phyloP scores from a whole-genome alignment of 176 grass and related monocot genomes.

The Zea luxurians region DNA sequence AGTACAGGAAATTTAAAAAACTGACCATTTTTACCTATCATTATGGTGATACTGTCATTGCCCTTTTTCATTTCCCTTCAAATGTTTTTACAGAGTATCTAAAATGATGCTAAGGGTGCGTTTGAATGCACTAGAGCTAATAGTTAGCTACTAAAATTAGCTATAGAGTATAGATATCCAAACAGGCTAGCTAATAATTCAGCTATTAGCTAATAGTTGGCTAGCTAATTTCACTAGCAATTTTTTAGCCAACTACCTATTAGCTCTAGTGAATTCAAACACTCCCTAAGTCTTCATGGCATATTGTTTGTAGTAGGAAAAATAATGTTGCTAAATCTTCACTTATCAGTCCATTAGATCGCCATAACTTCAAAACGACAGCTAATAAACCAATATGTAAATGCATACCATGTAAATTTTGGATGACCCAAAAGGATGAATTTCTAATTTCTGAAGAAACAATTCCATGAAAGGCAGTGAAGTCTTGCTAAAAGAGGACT shows the following conservation, averaged over 20 bases:
- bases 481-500: too few species aligned
- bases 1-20: not conserved
- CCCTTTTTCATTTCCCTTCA: not conserved
- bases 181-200: too few species aligned
- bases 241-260: too few species aligned
- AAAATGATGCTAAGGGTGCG: not conserved
- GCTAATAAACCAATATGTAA: too few species aligned
- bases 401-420: too few species aligned
- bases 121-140: too few species aligned
- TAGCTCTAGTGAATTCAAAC: too few species aligned
- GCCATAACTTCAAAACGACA: not conserved
- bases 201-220: too few species aligned
- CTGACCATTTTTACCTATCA: not conserved
- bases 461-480: not conserved
- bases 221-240: too few species aligned
- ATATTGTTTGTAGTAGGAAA: not conserved
- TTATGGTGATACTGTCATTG: not conserved
- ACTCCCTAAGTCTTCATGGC: not conserved
- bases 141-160: too few species aligned
- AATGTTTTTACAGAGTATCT: not conserved
- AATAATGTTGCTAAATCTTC: not conserved
- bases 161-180: too few species aligned
- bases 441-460: not conserved
- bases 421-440: not conserved
- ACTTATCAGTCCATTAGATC: not conserved